Evolutionary conservation across 1,284 basidiomycete species (phyloP).

Genomic region (Pyrrhoderma lamaoense): DNA sequence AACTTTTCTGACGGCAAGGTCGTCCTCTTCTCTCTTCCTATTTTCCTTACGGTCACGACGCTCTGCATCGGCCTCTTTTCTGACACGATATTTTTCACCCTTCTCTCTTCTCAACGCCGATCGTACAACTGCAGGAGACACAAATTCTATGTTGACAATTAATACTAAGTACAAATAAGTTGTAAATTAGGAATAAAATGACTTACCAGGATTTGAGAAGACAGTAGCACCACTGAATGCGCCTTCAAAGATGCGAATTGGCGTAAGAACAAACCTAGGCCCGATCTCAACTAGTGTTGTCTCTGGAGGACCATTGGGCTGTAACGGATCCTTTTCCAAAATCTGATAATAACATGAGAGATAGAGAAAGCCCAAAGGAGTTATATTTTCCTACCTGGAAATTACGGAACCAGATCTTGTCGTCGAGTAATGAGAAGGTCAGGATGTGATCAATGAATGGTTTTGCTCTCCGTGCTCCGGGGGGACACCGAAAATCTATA

Average conservation of each 20-base stretch:
- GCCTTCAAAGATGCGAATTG: slow-evolving; percentile 98
- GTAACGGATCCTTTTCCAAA: slow-evolving; percentile 70
- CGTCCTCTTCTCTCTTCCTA: slow-evolving; percentile 67
- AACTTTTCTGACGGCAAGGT: slow-evolving; percentile 80
- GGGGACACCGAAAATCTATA: slow-evolving; percentile 93
- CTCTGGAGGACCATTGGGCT: slow-evolving; percentile 67
- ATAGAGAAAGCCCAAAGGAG: no score
- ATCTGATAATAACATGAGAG: slow-evolving; percentile 47
- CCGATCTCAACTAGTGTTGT: slow-evolving; percentile 90
- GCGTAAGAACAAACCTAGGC: slow-evolving; percentile 94
- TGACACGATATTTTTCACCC: slow-evolving; percentile 72
- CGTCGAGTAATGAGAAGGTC: slow-evolving; percentile 92
- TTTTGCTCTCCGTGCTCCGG: slow-evolving; percentile 83
- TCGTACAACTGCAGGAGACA: slow-evolving; percentile 81
- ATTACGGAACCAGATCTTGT: slow-evolving; percentile 99
- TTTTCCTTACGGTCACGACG: slow-evolving; percentile 58
- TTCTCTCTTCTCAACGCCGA: slow-evolving; percentile 65
- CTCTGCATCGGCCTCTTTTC: slow-evolving; percentile 76
- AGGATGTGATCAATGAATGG: slow-evolving; percentile 98
- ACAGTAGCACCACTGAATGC: slow-evolving; percentile 93
- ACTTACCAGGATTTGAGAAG: slow-evolving; percentile 88
- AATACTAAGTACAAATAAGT: background rate
- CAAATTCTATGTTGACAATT: slow-evolving; percentile 57
- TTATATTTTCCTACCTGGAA: slow-evolving; percentile 61
- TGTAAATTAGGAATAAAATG: slow-evolving; percentile 11